These are phyloP conservation scores for Hypericum perforatum DNA, from an alignment of 345 rosid genomes.

Conservation along the genomic window DNA sequence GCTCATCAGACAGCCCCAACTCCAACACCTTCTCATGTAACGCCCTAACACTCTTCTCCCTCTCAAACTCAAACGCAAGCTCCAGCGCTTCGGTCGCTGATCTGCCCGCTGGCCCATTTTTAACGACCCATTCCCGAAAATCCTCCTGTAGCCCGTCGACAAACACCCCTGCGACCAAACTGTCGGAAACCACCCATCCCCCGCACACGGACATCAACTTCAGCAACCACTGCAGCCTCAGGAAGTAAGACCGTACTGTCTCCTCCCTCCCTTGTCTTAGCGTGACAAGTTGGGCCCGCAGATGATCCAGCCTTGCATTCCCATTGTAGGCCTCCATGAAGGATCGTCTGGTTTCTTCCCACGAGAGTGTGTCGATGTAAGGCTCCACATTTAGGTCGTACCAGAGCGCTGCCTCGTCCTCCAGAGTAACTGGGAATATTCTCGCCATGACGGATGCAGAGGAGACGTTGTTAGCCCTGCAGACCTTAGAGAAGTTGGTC, in stretches of 20 bases:
- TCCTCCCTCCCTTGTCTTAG: conserved; percentile 22
- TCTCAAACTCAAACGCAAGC: conserved; percentile 26
- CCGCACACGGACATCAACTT: conserved; percentile 24
- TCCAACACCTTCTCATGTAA: not conserved
- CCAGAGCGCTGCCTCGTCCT: conserved; percentile 32
- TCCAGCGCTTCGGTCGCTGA: conserved; percentile 23
- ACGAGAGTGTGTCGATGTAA: conserved; percentile 17
- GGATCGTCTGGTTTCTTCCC: conserved; percentile 25
- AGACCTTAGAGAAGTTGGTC: conserved; percentile 31
- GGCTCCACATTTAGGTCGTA: conserved; percentile 35
- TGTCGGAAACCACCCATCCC: conserved; percentile 3
- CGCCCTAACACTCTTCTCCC: conserved; percentile 13
- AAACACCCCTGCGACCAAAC: conserved; percentile 21
- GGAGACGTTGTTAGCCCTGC: conserved; percentile 28
- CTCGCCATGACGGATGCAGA: conserved; percentile 13
- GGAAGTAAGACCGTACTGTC: conserved; percentile 26
- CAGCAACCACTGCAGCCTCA: conserved; percentile 30
- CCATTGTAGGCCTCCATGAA: conserved; percentile 27
- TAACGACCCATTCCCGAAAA: conserved; percentile 22
- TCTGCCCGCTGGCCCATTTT: conserved; percentile 14
- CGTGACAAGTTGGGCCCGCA: conserved; percentile 17
- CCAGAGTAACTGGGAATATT: conserved; percentile 34
- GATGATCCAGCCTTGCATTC: conserved; percentile 11
- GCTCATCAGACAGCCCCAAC: conserved; percentile 24
- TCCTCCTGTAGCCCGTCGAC: conserved; percentile 21